Evolutionary conservation across 1,139 yeast genomes (phyloP).

Genomic region (Debaryomycetaceae sp.): DNA sequence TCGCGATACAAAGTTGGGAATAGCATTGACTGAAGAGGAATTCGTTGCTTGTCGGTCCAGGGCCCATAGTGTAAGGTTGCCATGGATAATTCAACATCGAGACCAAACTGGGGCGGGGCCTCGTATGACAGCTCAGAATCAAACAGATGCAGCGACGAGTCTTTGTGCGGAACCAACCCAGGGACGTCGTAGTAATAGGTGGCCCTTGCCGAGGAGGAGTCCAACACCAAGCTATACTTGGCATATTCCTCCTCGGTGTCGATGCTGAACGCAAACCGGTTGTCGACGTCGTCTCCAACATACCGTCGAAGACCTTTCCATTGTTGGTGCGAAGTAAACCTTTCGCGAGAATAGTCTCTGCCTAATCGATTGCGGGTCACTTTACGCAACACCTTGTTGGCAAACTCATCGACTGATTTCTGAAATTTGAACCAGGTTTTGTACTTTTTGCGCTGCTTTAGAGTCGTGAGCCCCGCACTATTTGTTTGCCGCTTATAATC

Average conservation of each 20-base stretch:
- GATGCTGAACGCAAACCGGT: constrained; percentile 17
- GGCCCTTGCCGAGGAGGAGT: constrained; percentile 51
- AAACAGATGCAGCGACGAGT: constrained; percentile 16
- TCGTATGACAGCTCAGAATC: constrained; percentile 7
- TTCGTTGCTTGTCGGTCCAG: constrained; percentile 88
- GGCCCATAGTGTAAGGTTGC: constrained; percentile 87
- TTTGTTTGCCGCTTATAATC: constrained; percentile 1
- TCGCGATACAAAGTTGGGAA: constrained; percentile 69
- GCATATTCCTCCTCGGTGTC: constrained; percentile 68
- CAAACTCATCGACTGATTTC: constrained; percentile 13
- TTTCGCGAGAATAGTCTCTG: constrained; percentile 8
- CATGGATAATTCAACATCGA: constrained; percentile 54
- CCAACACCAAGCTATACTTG: constrained; percentile 69
- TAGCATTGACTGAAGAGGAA: constrained; percentile 58
- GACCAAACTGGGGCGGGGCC: constrained; percentile 59
- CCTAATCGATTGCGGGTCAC: constrained; percentile 7
- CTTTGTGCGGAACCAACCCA: constrained; percentile 48
- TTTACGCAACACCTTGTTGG: constrained; percentile 8
- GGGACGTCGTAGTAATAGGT: constrained; percentile 68
- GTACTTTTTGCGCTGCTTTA: constrained; percentile 18
- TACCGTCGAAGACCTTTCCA: constrained; percentile 46
- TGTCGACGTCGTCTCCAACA: constrained; percentile 27
- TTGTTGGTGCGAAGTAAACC: constrained; percentile 4
- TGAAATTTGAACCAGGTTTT: constrained; percentile 22
- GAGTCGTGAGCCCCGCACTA: background rate